Evolutionary conservation across 495 filamentous ascomycete species (phyloP), one percentile per base, ranked within the genome.

Genomic region (Penicillium silybi): DNA sequence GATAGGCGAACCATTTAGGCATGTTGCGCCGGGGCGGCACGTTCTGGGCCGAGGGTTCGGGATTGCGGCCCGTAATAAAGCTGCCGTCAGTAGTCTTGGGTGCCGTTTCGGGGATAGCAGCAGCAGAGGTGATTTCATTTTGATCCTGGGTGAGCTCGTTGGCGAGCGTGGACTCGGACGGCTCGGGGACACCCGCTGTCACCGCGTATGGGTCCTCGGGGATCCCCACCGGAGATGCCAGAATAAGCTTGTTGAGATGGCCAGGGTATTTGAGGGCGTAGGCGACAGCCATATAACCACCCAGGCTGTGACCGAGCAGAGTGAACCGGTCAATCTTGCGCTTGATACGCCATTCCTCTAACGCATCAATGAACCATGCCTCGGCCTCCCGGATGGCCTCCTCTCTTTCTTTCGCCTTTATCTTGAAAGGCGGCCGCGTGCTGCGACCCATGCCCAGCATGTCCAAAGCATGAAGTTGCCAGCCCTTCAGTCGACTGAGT

Each of bases 201-300:
- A 95, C 82, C 1, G 93, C 93, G 64, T 91, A 91, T 1, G 93
- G 93, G 63, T 98, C 92, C 62, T 96, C 92, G 16, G 95, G 95
- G 29, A 98, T 87, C 17, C 93, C 93, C 38, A 95, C 95, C 0
- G 93, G 93, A 4, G 89, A 95, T 1, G 89, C 93, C 25, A 98
- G 79, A 53, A 98, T 93, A 44, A 98, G 83, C 71, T 97, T 97
- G 66, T 98, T 95, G 26, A 97, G 70, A 43, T 84, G 88, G 15
- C 91, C 90, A 3, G 92, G 92, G 62, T 97, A 98, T 66, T 97
- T 97, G 46, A 98, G 80, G 0, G 93, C 89, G 66, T 98, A 98
- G 11, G 90, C 89, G 0, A 95, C 88, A 3, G 90, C 88, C 68
- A 98, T 84, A 64, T 98, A 98, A 19, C 93, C 93, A 41, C 93